Percentiles rank a stretch among this genome's conserved stretches.
Evolutionary conservation across 805 yeast genomes (phyloP).

Genomic region (Barnettozyma botsteinii): DNA sequence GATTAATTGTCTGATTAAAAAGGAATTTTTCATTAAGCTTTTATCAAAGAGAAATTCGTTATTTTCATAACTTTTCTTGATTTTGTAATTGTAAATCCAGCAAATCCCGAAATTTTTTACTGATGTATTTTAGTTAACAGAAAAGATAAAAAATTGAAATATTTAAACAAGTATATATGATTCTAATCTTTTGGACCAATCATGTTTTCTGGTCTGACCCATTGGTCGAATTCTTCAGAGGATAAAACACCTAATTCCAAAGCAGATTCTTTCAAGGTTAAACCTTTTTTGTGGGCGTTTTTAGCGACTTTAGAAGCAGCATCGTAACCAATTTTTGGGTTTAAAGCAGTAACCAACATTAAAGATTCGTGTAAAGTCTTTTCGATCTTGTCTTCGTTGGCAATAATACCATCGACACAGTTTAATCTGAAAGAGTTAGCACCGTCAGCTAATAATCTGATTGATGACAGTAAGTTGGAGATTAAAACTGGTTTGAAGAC

Average conservation of each 20-base stretch:
- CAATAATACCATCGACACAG: constrained; percentile 92
- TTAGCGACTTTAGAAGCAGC: constrained; percentile 96
- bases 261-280: constrained; percentile 92
- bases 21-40: constrained; percentile 1
- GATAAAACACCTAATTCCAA: constrained; percentile 82
- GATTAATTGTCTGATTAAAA: background rate
- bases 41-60: background rate
- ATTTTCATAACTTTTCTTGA: too few species aligned
- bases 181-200: constrained; percentile 68
- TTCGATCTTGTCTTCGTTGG: constrained; percentile 81
- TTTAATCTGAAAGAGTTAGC: constrained; percentile 82
- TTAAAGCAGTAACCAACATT: constrained; percentile 97
- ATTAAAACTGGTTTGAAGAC: constrained; percentile 97
- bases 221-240: constrained; percentile 84
- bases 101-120: too few species aligned
- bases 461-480: constrained; percentile 79
- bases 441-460: constrained; percentile 88
- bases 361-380: constrained; percentile 89
- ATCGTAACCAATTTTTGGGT: constrained; percentile 98
- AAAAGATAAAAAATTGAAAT: too few species aligned
- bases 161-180: background rate
- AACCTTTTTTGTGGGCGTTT: constrained; percentile 96
- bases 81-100: too few species aligned
- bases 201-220: constrained; percentile 98
- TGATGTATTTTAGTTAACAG: too few species aligned